Base-by-base conservation (phyloP, 495 filamentous ascomycete genomes). In the Penicillium lagena region DNA sequence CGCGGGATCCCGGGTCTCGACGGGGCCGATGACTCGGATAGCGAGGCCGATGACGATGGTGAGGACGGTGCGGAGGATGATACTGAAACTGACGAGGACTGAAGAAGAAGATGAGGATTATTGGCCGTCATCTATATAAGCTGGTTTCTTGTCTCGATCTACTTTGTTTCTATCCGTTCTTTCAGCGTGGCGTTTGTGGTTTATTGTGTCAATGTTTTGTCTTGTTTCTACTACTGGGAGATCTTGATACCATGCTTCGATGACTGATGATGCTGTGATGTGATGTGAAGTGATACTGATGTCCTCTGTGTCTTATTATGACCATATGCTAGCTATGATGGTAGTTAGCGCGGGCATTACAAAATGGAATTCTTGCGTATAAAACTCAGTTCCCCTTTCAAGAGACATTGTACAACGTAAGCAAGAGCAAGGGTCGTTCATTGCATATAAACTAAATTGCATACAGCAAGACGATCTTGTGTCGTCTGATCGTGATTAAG, bases 1-100 rank as follows among this genome's bases (percentile, higher is more conserved):
- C 78, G 78, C 36, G 76, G 79, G 8, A 80, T 95, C 12, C 81
- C 86, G 1, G 86, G 90, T 2, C 62, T 95, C 7, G 73, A 77
- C 42, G 80, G 80, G 9, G 78, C 76, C 3, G 74, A 80, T 9
- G 76, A 80, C 7, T 79, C 77, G 7, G 68, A 71, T 39, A 66
- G 60, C 37, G 64, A 54, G 29, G 65, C 50, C 5, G 62, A 66
- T 17, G 63, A 63, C 30, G 57, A 59, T 27, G 53, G 38, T 2
- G 57, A 58, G 6, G 60, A 62, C 9, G 61, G 58, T 12, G 50
- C 64, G 37, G 60, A 67, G 31, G 64, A 63, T 39, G 53, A 37
- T 28, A 66, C 66, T 0, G 66, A 52, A 29, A 70, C 68, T 12
- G 70, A 73, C 42, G 62, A 70, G 27, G 69, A 73, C 32, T 56